phyloP scores from a whole-genome alignment of 2,329 filamentous ascomycete genomes.

The Aspergillus carbonarius region DNA sequence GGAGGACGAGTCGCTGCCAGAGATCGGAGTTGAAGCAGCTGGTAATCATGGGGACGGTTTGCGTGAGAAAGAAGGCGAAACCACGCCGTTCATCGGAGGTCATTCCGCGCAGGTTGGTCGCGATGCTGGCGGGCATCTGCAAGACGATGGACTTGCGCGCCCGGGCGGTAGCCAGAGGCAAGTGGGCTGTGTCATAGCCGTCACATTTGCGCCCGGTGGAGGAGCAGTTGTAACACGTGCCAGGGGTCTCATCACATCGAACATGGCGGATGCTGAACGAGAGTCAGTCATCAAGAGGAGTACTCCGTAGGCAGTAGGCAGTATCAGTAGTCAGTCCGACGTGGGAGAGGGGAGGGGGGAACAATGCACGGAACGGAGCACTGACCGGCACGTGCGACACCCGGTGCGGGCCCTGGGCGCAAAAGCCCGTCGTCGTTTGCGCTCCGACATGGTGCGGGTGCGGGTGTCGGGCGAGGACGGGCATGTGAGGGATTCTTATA shows the following conservation, averaged over 20 bases:
- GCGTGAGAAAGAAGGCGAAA: constrained; percentile 22
- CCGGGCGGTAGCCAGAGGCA: not conserved
- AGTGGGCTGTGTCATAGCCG: not conserved
- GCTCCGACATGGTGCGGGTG: no score
- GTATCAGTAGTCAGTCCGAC: no score
- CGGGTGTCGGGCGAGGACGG: no score
- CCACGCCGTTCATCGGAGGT: constrained; percentile 18
- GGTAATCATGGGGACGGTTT: constrained; percentile 15
- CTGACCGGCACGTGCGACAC: constrained; percentile 5
- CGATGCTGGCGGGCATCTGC: not conserved
- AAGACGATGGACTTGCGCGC: not conserved
- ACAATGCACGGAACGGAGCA: not conserved
- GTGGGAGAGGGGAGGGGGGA: no score
- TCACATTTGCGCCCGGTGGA: no score
- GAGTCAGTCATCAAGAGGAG: no score
- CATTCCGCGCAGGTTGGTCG: not conserved
- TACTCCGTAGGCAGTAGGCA: no score
- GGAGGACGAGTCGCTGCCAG: constrained; percentile 23
- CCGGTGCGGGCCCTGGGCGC: not conserved
- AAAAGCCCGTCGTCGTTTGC: no score
- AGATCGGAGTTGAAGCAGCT: constrained; percentile 14
- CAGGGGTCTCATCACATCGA: not conserved
- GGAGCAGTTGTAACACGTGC: no score
- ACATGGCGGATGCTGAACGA: not conserved
- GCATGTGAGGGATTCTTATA: no score